Evolutionary conservation across 768 basidiomycete species (phyloP).

Genomic region (Rhodotorula diobovata): DNA sequence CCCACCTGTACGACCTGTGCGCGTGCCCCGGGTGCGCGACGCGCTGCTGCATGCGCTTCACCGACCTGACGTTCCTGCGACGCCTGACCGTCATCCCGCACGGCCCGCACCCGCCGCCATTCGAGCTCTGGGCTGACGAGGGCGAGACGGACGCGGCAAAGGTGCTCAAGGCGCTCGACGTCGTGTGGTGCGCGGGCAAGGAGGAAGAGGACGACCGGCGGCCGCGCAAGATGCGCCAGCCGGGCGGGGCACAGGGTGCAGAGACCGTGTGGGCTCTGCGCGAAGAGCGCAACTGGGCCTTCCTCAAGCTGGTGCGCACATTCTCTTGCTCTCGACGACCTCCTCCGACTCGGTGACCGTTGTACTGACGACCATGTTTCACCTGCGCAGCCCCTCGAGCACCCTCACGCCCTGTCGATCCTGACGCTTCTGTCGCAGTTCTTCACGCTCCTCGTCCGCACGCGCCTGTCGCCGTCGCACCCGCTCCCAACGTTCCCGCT

Average conservation of each 20-base stretch:
- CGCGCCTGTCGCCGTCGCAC: slow-evolving; percentile 1
- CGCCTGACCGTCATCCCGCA: slow-evolving; percentile 34
- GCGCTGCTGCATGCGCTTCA: slow-evolving; percentile 24
- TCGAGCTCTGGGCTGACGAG: slow-evolving; percentile 32
- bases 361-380: neutral
- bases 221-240: slow-evolving; percentile 17
- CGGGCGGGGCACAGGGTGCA: slow-evolving; percentile 5
- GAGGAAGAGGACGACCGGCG: slow-evolving; percentile 16
- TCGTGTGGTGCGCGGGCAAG: slow-evolving; percentile 36
- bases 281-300: slow-evolving; percentile 37
- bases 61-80: slow-evolving; percentile 25
- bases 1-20: slow-evolving; percentile 39
- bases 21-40: slow-evolving; percentile 37
- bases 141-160: slow-evolving; percentile 29
- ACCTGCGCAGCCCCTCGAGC: slow-evolving; percentile 10
- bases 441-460: slow-evolving; percentile 27
- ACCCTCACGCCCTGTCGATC: slow-evolving; percentile 27
- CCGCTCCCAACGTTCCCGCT: slow-evolving; percentile 10
- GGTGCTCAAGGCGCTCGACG: slow-evolving; percentile 32
- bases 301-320: slow-evolving; percentile 29
- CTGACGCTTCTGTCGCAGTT: slow-evolving; percentile 20
- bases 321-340: neutral
- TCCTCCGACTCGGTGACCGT: neutral
- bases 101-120: slow-evolving; percentile 37
- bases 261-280: slow-evolving; percentile 14